These are phyloP conservation scores for Nemania sp. DNA, from an alignment of 2,329 filamentous ascomycete species.

Conservation along the genomic window DNA sequence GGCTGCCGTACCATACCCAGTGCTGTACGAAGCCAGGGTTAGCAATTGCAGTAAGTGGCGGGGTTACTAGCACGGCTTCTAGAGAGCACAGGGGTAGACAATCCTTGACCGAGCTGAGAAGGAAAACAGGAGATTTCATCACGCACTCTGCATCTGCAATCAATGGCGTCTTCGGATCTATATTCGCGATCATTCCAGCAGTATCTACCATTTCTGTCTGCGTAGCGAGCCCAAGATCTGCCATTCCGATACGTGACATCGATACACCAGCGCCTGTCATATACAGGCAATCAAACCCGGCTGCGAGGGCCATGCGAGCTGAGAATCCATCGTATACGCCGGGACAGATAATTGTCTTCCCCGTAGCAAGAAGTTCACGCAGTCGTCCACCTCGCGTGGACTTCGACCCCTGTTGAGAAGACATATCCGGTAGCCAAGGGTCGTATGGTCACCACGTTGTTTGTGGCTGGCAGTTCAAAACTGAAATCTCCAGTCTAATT, in stretches of 20 bases:
- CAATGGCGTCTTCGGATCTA: conserved; percentile 58
- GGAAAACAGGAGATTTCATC: not conserved
- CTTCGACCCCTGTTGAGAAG: not conserved
- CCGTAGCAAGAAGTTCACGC: conserved; percentile 42
- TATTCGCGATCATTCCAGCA: conserved; percentile 65
- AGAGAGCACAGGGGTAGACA: not conserved
- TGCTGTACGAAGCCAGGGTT: conserved; percentile 32
- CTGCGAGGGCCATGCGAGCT: conserved; percentile 61
- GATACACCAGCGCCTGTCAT: conserved; percentile 46
- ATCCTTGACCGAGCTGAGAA: not conserved
- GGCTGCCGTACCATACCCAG: conserved; percentile 55
- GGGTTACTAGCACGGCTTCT: not conserved
- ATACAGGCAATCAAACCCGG: conserved; percentile 62
- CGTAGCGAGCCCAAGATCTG: conserved; percentile 64
- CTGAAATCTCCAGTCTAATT: not conserved
- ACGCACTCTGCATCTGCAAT: conserved; percentile 60
- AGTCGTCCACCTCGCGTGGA: conserved; percentile 36
- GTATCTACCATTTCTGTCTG: conserved; percentile 65
- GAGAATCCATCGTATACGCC: conserved; percentile 71
- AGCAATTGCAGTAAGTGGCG: not conserved
- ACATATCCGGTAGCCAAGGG: not conserved
- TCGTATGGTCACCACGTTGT: not conserved
- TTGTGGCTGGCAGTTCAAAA: not conserved
- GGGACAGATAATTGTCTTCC: conserved; percentile 56
- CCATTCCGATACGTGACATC: conserved; percentile 59